Evolutionary conservation across 2,329 filamentous ascomycete species (phyloP).

Genomic region (Nannizzia gypsea): DNA sequence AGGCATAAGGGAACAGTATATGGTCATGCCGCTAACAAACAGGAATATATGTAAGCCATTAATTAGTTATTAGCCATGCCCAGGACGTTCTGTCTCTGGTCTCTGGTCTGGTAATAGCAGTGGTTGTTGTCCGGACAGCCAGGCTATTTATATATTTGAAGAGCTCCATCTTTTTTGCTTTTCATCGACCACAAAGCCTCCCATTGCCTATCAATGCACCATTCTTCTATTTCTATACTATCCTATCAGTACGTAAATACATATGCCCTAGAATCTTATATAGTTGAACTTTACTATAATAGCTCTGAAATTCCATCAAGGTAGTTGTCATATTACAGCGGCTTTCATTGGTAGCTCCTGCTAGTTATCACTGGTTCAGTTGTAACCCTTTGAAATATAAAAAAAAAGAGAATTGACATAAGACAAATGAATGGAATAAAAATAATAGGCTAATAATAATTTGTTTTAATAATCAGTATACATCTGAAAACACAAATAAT

Average conservation of each 20-base stretch:
- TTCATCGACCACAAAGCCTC: too few species aligned
- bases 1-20: neutral
- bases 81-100: neutral
- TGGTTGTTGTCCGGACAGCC: neutral
- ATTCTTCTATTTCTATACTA: too few species aligned
- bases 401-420: too few species aligned
- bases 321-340: too few species aligned
- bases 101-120: neutral
- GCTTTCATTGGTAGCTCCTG: too few species aligned
- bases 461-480: neutral
- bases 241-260: too few species aligned
- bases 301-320: too few species aligned
- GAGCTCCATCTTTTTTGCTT: neutral
- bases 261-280: too few species aligned
- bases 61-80: neutral
- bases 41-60: neutral
- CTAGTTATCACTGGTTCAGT: too few species aligned
- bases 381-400: too few species aligned
- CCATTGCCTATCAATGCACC: too few species aligned
- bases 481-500: neutral
- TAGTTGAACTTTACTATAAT: too few species aligned
- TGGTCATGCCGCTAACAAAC: neutral
- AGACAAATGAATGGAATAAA: neutral
- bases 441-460: neutral
- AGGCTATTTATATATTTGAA: neutral